Percentiles rank a stretch among this genome's conserved stretches.
These are phyloP conservation scores for Pneumocystis murina DNA, from an alignment of 1,139 yeast genomes.

Conservation along the genomic window DNA sequence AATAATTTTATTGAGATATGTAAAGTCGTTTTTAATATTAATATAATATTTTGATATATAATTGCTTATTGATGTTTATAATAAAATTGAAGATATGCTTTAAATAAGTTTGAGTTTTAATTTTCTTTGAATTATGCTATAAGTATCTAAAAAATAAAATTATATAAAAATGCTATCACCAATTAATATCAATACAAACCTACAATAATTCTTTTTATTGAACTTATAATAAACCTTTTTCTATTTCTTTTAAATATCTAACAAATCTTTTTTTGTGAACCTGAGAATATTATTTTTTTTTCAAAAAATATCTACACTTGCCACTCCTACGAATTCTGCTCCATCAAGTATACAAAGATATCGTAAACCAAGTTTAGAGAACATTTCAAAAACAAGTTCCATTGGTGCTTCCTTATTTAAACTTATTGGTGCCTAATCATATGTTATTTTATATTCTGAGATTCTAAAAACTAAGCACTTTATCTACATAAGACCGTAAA, in stretches of 20 bases:
- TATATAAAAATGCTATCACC: background rate
- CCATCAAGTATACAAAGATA: conserved; percentile 9
- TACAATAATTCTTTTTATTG: background rate
- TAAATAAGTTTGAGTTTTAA: background rate
- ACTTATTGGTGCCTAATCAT: conserved; percentile 7
- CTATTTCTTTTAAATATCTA: conserved; percentile 1
- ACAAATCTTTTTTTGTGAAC: background rate
- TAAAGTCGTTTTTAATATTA: background rate
- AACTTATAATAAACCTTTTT: background rate
- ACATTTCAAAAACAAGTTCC: conserved; percentile 11
- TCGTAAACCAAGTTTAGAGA: conserved; percentile 9
- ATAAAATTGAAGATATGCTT: background rate
- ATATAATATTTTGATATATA: background rate
- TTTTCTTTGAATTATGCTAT: background rate
- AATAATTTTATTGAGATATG: background rate
- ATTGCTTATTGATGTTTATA: background rate
- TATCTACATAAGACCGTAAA: conserved; percentile 2
- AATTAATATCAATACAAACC: background rate
- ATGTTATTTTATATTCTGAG: background rate
- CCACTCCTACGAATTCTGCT: conserved; percentile 3
- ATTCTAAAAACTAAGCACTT: background rate
- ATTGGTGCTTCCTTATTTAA: conserved; percentile 10
- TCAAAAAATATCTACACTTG: background rate
- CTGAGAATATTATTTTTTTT: background rate
- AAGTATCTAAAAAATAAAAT: background rate